Conservation (phyloP, 345 rosid genomes). For the Jatropha curcas region DNA sequence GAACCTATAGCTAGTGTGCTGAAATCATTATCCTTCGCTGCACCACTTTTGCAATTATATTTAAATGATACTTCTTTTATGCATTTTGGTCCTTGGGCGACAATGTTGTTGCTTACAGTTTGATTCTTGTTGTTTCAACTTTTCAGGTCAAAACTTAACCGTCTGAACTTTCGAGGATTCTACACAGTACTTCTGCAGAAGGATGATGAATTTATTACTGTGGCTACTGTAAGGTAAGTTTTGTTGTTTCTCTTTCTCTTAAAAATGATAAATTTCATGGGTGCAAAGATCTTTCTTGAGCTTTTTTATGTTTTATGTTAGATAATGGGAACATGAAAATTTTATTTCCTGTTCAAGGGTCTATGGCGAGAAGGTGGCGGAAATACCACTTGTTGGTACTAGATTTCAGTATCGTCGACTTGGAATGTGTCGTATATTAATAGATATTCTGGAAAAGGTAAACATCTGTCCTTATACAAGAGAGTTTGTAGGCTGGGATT, state of each 20-base stretch:
- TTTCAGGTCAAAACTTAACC: slow-evolving; percentile 61
- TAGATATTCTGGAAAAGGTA: slow-evolving; percentile 67
- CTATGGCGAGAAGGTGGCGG: slow-evolving; percentile 59
- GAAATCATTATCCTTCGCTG: background rate
- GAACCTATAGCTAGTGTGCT: background rate
- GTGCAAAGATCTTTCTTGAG: slow-evolving; percentile 24
- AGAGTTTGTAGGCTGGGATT: background rate
- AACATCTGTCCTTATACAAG: background rate
- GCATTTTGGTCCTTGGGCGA: background rate
- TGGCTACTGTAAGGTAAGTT: slow-evolving; percentile 67
- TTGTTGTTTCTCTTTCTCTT: background rate
- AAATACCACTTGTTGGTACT: slow-evolving; percentile 72
- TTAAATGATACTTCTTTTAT: background rate
- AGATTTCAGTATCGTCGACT: slow-evolving; percentile 42
- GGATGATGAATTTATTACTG: slow-evolving; percentile 61
- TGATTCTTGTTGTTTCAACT: slow-evolving; percentile 14
- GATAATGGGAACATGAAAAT: slow-evolving; percentile 15
- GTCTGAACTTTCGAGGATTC: slow-evolving; percentile 76
- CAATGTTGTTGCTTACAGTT: background rate
- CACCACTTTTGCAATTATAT: background rate
- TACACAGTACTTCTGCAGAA: slow-evolving; percentile 72
- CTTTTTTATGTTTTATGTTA: background rate
- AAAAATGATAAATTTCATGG: background rate
- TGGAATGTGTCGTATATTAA: slow-evolving; percentile 64
- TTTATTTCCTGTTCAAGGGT: slow-evolving; percentile 43